Percentiles rank a stretch among this genome's conserved stretches.
phyloP scores from a whole-genome alignment of 495 filamentous ascomycete genomes.

The Friedmanniomyces endolithicus region DNA sequence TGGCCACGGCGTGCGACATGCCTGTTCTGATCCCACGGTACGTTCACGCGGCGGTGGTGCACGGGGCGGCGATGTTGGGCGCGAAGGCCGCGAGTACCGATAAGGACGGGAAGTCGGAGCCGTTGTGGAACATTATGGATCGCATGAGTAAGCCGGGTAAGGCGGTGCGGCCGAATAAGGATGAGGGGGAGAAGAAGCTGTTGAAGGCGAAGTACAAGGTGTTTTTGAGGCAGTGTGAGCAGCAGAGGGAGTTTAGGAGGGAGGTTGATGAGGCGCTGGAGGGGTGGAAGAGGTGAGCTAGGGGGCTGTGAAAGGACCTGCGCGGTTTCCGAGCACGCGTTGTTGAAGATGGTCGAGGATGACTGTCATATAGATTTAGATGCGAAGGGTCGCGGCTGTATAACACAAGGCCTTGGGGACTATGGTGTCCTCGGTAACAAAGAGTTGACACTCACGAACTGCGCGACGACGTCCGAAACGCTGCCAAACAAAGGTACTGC shows the following conservation, averaged over 20 bases:
- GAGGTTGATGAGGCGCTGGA: slow-evolving; percentile 36
- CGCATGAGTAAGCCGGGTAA: slow-evolving; percentile 91
- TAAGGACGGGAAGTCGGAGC: slow-evolving; percentile 62
- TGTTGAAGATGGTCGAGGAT: no score
- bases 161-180: slow-evolving; percentile 56
- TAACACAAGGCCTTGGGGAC: no score
- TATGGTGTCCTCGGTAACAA: no score
- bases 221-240: slow-evolving; percentile 33
- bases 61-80: slow-evolving; percentile 92
- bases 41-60: slow-evolving; percentile 88
- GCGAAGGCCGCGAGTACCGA: slow-evolving; percentile 70
- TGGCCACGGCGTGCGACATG: slow-evolving; percentile 80
- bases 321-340: no score
- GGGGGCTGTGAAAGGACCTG: neutral
- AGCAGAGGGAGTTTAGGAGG: slow-evolving; percentile 27
- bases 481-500: no score
- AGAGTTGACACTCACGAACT: no score
- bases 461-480: no score
- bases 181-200: slow-evolving; percentile 62
- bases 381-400: no score
- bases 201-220: slow-evolving; percentile 75
- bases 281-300: slow-evolving; percentile 35
- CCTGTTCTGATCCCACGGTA: slow-evolving; percentile 86
- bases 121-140: slow-evolving; percentile 92
- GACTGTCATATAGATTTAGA: no score